Base-by-base conservation (phyloP, 2,329 filamentous ascomycete genomes). In the Metarhizium guizhouense region DNA sequence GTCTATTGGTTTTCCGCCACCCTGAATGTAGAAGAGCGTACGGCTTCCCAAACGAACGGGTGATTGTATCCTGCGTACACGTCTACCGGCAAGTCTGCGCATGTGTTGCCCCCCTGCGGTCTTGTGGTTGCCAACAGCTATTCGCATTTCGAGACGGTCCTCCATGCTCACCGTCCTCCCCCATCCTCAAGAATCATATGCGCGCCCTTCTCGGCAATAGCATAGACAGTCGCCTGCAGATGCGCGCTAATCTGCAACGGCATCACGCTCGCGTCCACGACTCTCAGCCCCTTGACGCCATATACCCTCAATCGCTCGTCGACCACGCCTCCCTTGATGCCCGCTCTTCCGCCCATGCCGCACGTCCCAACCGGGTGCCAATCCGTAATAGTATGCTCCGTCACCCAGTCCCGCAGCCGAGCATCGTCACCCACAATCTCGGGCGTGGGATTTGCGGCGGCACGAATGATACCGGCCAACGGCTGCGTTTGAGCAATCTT, bases 291-390 rank as follows among this genome's bases (percentile, higher is more conserved):
- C 36, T 53, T 52, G 40, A 64, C 62, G 1, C 63, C 65, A 34
- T 65, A 63, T 2, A 67, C 65, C 4, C 59, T 54, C 53, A 66
- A 54, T 34, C 62, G 51, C 34, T 62, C 60, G 45, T 66, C 63
- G 1, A 67, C 65, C 20, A 67, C 63, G 4, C 70, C 70, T 0
- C 62, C 67, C 11, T 57, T 36, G 7, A 69, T 63, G 2, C 66
- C 67, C 11, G 58, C 64, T 0, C 56, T 59, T 2, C 67, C 65
- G 7, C 68, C 67, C 66, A 72, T 68, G 50, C 58, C 63, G 25
- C 67, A 72, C 3, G 65, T 71, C 13, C 70, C 70, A 16, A 68
- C 68, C 1, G 75, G 74, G 57, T 80, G 76, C 64, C 64, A 68
- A 18, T 69, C 67, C 0, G 64, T 67, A 11, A 68, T 62, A 1